Evolutionary conservation across 2,329 filamentous ascomycete species (phyloP).

Genomic region (Myriosclerotinia scirpicola): DNA sequence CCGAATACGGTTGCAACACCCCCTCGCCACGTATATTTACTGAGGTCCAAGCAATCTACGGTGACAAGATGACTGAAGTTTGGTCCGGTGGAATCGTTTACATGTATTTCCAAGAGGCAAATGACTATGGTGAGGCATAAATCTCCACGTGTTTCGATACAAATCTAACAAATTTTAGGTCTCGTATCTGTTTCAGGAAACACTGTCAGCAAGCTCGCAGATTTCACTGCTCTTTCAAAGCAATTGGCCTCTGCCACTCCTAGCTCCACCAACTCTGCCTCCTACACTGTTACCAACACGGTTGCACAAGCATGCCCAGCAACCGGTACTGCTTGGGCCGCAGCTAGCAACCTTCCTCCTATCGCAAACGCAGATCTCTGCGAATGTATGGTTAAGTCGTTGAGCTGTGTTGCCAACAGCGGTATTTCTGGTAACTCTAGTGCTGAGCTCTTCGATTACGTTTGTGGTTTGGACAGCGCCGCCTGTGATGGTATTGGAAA

Average conservation of each 20-base stretch:
- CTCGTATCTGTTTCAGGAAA: slow-evolving; percentile 63
- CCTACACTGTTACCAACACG: slow-evolving; percentile 75
- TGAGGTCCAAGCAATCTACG: slow-evolving; percentile 81
- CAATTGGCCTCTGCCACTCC: slow-evolving; percentile 69
- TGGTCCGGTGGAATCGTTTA: slow-evolving; percentile 98
- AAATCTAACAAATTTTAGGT: slow-evolving; percentile 47
- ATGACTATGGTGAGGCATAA: slow-evolving; percentile 70
- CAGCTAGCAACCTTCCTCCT: slow-evolving; percentile 72
- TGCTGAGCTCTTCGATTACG: slow-evolving; percentile 68
- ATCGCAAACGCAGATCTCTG: slow-evolving; percentile 77
- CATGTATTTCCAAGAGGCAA: slow-evolving; percentile 93
- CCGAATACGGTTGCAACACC: slow-evolving; percentile 95
- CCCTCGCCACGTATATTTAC: slow-evolving; percentile 70
- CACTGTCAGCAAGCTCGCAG: slow-evolving; percentile 64
- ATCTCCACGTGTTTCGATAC: background rate
- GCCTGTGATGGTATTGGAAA: slow-evolving; percentile 68
- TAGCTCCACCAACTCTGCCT: slow-evolving; percentile 60
- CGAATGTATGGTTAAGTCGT: slow-evolving; percentile 76
- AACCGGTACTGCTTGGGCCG: slow-evolving; percentile 65
- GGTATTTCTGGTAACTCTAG: slow-evolving; percentile 58
- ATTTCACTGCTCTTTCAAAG: slow-evolving; percentile 72
- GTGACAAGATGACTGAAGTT: slow-evolving; percentile 75
- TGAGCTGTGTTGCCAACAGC: slow-evolving; percentile 67
- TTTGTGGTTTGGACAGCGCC: slow-evolving; percentile 60
- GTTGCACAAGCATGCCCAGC: slow-evolving; percentile 69